Evolutionary conservation across 2,329 filamentous ascomycete species (phyloP).

Genomic region (Penicillium sp.): DNA sequence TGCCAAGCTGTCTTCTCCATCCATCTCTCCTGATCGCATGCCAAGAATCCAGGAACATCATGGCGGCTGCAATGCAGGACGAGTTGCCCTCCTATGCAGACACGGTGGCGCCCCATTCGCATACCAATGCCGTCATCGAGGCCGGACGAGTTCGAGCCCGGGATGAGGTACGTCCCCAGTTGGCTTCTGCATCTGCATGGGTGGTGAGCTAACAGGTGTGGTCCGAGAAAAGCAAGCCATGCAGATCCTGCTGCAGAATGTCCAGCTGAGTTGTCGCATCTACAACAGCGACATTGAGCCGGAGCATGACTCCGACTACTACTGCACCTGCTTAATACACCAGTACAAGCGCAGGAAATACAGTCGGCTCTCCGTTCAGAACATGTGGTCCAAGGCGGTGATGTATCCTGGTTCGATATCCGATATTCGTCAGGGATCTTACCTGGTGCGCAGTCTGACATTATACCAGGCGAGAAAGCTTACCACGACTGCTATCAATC

Average conservation of each 20-base stretch:
- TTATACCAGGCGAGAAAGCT: conserved; percentile 32
- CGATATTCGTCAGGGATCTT: not conserved
- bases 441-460: not conserved
- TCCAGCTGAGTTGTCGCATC: conserved; percentile 42
- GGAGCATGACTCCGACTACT: conserved; percentile 44
- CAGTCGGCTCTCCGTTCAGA: conserved; percentile 38
- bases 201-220: not conserved
- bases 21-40: too few species aligned
- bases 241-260: conserved; percentile 42
- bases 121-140: conserved; percentile 43
- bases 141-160: conserved; percentile 38
- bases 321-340: conserved; percentile 44
- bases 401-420: conserved; percentile 40
- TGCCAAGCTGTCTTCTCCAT: too few species aligned
- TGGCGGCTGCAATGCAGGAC: conserved; percentile 24
- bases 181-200: not conserved
- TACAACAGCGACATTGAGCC: conserved; percentile 51
- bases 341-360: conserved; percentile 39
- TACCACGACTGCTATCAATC: conserved; percentile 31
- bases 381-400: conserved; percentile 47
- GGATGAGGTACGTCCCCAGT: conserved; percentile 26
- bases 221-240: conserved; percentile 46
- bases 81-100: not conserved
- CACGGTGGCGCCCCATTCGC: conserved; percentile 14
- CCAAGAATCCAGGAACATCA: too few species aligned